Base-by-base conservation (phyloP, 2,329 filamentous ascomycete species). In the Neonectria hederae region DNA sequence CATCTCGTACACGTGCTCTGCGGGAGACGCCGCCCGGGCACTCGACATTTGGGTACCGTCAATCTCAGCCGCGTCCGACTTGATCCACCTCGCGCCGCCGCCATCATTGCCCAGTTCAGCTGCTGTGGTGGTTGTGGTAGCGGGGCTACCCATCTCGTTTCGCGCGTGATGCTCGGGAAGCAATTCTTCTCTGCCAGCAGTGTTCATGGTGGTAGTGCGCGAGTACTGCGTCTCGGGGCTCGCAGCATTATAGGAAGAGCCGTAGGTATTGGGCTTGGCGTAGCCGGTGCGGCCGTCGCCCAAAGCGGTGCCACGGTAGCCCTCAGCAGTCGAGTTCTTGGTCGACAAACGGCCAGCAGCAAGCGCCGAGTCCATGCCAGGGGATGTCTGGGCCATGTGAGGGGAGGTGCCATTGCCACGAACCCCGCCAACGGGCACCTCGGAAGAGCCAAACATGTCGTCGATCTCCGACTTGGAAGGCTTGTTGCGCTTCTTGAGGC, bases 1-100 rank as follows among this genome's bases (percentile, higher is more conserved):
- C 81, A 82, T 82, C 74, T 82, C 81, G 61, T 80, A 82, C 5
- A 82, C 78, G 68, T 78, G 67, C 74, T 76, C 66, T 71, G 77
- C 68, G 57, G 71, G 72, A 46, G 70, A 61, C 54, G 69, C 55
- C 22, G 68, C 69, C n/a, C 63, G 72, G 26, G 67, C 42, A 55
- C 65, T 73, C 68, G 75, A 67, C 5, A 79, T 73, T 30, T 77
- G 70, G 46, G 76, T 72, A 51, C 78, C 73, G 59, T 81, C 80
- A 62, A 81, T 80, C 73, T 82, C 80, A 4, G 78, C 72, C 4
- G 79, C 79, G 46, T 76, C 69, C 14, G 75, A 67, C 60, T 76
- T 75, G 59, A 77, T 73, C 77, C 79, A 81, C 57, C 73, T 75
- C 32, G 73, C 69, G 7, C 75, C 74, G 28, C 67, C 69, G 43